A percentile compares a stretch with the other conserved stretches of the same genome.
These are phyloP conservation scores for Aspergillus novofumigatus DNA, from an alignment of 2,329 filamentous ascomycete genomes.

Conservation along the genomic window DNA sequence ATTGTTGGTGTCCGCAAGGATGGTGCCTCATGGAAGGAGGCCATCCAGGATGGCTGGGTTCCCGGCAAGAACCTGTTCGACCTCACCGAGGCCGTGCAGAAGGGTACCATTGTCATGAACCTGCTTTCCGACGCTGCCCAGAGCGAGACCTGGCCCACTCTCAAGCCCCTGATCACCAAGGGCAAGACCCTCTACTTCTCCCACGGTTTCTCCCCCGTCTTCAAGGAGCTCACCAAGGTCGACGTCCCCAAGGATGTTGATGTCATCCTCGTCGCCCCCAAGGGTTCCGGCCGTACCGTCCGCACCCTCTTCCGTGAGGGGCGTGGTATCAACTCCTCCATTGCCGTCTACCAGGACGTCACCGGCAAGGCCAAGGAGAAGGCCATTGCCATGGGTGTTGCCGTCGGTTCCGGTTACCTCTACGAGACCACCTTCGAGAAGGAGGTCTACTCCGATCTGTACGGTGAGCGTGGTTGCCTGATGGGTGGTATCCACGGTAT, in stretches of 20 bases:
- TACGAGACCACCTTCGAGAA: slow-evolving; percentile 99
- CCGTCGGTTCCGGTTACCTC: slow-evolving; percentile 95
- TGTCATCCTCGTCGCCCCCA: slow-evolving; percentile 98
- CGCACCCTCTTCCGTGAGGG: slow-evolving; percentile 98
- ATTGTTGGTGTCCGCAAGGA: slow-evolving; percentile 98
- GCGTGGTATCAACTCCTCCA: slow-evolving; percentile 98
- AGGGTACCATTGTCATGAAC: slow-evolving; percentile 98
- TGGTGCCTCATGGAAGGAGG: slow-evolving; percentile 97
- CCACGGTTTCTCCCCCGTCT: slow-evolving; percentile 99
- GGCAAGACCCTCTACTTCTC: slow-evolving; percentile 99
- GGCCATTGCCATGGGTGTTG: slow-evolving; percentile 92
- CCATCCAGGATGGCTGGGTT: slow-evolving; percentile 94
- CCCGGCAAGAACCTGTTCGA: slow-evolving; percentile 99
- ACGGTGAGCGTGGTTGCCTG: slow-evolving; percentile 98
- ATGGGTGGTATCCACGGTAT: slow-evolving; percentile 99
- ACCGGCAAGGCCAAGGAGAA: slow-evolving; percentile 98
- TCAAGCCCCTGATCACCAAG: slow-evolving; percentile 98
- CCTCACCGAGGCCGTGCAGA: slow-evolving; percentile 90
- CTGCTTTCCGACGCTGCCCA: slow-evolving; percentile 95
- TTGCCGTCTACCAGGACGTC: slow-evolving; percentile 97
- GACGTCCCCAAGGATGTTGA: slow-evolving; percentile 94
- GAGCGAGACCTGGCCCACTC: slow-evolving; percentile 95
- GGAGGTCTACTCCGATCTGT: slow-evolving; percentile 99
- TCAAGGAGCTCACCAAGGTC: slow-evolving; percentile 99
- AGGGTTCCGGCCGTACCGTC: slow-evolving; percentile 97